Evolutionary conservation across 2,329 filamentous ascomycete genomes (phyloP).

Genomic region (Fusarium lyarnte): DNA sequence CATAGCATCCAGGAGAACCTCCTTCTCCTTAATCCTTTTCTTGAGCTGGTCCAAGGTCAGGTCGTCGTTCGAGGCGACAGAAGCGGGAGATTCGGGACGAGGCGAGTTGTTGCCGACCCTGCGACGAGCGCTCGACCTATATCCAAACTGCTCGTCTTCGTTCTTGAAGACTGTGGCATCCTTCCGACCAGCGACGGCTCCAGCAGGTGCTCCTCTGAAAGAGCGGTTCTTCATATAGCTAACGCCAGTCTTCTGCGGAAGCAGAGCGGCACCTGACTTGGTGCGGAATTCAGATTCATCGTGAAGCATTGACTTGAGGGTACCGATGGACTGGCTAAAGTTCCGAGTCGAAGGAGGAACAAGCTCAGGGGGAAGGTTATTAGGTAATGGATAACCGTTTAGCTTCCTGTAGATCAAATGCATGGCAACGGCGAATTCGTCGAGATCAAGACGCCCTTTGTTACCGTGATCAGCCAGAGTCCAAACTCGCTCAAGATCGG

Average conservation of each 20-base stretch:
- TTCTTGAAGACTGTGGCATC: constrained; percentile 98
- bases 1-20: constrained; percentile 93
- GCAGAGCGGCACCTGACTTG: constrained; percentile 85
- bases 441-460: constrained; percentile 91
- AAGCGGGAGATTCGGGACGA: constrained; percentile 79
- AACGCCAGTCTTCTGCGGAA: constrained; percentile 97
- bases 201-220: constrained; percentile 74
- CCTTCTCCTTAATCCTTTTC: constrained; percentile 94
- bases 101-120: constrained; percentile 83
- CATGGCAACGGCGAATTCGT: constrained; percentile 99
- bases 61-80: constrained; percentile 79
- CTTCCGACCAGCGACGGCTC: constrained; percentile 73
- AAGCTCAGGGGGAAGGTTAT: constrained; percentile 87
- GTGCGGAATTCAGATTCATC: constrained; percentile 92
- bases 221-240: constrained; percentile 98
- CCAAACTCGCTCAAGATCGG: constrained; percentile 92
- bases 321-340: constrained; percentile 90
- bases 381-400: constrained; percentile 93
- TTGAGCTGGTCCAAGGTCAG: constrained; percentile 85
- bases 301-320: constrained; percentile 88
- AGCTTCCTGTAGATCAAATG: constrained; percentile 98
- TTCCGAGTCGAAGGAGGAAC: constrained; percentile 95
- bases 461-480: constrained; percentile 94
- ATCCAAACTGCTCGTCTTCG: constrained; percentile 91
- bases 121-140: constrained; percentile 91